These are phyloP conservation scores for Globisporangium spinosum DNA, from an alignment of 352 stramenopile genomes.

Conservation along the genomic window DNA sequence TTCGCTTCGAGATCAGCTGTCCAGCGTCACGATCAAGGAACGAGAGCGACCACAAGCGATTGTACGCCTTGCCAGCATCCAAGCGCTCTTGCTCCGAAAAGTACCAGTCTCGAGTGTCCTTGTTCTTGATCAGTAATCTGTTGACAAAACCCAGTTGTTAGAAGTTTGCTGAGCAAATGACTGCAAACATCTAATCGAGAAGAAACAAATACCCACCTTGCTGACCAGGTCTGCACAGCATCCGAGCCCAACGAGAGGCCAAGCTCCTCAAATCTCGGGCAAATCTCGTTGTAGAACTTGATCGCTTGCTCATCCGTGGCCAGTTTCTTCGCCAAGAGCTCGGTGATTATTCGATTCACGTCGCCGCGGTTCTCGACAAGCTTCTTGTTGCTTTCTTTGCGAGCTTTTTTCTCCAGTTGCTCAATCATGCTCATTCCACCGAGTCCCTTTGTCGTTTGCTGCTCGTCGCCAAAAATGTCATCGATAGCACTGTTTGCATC, in stretches of 20 bases:
- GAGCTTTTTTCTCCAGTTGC: conserved; percentile 82
- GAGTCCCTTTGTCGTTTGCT: conserved; percentile 52
- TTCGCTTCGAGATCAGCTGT: conserved; percentile 71
- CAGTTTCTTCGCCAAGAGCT: conserved; percentile 49
- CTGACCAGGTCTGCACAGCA: conserved; percentile 78
- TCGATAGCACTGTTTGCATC: conserved; percentile 76
- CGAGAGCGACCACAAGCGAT: conserved; percentile 71
- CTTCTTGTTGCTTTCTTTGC: conserved; percentile 86
- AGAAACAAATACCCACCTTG: conserved; percentile 27
- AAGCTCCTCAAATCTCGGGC: conserved; percentile 55
- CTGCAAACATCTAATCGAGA: background rate
- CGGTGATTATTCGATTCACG: conserved; percentile 55
- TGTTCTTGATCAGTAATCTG: conserved; percentile 84
- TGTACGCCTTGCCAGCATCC: conserved; percentile 74
- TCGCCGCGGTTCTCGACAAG: conserved; percentile 68
- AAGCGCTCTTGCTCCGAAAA: conserved; percentile 76
- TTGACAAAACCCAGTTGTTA: background rate
- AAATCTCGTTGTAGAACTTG: conserved; percentile 51
- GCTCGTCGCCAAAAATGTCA: conserved; percentile 82
- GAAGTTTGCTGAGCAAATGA: background rate
- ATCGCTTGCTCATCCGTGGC: conserved; percentile 68
- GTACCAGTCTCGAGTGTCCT: conserved; percentile 85
- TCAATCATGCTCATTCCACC: conserved; percentile 88
- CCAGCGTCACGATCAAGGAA: conserved; percentile 72
- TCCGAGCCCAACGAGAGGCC: conserved; percentile 67